Evolutionary conservation across 306 rosid genomes (phyloP), one percentile per base, ranked within the genome.

Genomic region (Acacia confusa): DNA sequence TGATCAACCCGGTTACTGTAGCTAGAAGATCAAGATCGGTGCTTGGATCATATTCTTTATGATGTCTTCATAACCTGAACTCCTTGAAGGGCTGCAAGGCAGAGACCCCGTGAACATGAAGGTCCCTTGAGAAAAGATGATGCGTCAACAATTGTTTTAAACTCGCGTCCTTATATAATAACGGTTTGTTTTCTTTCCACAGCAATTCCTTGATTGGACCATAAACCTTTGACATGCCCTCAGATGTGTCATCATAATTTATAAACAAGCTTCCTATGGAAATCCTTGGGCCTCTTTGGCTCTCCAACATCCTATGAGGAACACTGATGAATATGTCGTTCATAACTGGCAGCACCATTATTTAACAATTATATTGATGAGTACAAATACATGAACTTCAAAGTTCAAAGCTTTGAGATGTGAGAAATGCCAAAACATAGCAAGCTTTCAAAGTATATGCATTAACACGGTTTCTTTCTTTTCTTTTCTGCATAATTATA

Each of bases 181-280:
- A n/a, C n/a, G 89, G 82, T 40, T 84, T 85, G n/a, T 83, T 79
- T 32, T 86, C 78, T 82, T 91, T 90, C 0, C 88, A 34, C 40
- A 86, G 11, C 20, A 91, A 74, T 65, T 91, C 90, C 68, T 91
- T 83, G 22, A 91, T 87, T 3, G 94, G 95, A 70, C 90, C 87
- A 66, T 84, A 88, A 27, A 64, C 38, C 77, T 63, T 88, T 0
- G 75, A 69, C 16, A 60, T 3, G 17, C 19, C 79, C 38, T 76
- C 70, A 67, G 27, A 2, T 22, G 28, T 72, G 34, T 78, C 67
- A 69, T 17, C 3, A 13, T 44, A 3, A 45, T 85, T 85, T 25
- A 78, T 50, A 75, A 85, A 82, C 61, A 82, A 85, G 53, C 84
- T 70, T 50, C 84, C 84, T 7, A 82, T 27, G 50, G 84, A 85